phyloP scores from a whole-genome alignment of 306 rosid genomes.

The Cucurbita pepo region DNA sequence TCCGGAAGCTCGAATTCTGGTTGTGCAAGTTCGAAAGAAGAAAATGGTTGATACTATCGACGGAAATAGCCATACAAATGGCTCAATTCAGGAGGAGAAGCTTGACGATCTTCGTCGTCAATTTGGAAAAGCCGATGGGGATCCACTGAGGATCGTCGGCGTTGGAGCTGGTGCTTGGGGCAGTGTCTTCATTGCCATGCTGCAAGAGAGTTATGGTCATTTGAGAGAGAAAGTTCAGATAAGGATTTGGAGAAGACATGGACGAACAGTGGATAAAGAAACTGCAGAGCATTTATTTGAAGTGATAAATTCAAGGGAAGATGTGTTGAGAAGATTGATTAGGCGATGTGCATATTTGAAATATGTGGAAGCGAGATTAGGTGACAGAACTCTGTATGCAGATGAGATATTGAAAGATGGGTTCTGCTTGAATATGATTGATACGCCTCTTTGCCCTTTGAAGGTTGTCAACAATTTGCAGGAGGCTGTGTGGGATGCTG shows the following conservation, averaged over 20 bases:
- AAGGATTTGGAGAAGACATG: conserved; percentile 84
- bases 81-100: conserved; percentile 51
- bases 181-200: conserved; percentile 76
- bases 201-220: conserved; percentile 69
- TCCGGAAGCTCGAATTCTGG: background rate
- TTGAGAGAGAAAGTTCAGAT: conserved; percentile 55
- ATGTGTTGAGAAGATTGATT: conserved; percentile 77
- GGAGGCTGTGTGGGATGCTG: conserved; percentile 99
- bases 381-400: conserved; percentile 62
- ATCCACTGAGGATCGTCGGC: conserved; percentile 78
- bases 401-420: conserved; percentile 96
- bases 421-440: conserved; percentile 84
- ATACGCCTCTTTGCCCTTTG: conserved; percentile 83
- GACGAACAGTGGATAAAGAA: conserved; percentile 60
- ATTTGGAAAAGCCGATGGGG: conserved; percentile 66
- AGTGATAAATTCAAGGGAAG: conserved; percentile 87
- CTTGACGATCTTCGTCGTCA: conserved; percentile 59
- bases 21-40: conserved; percentile 12
- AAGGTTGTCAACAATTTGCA: conserved; percentile 92
- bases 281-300: conserved; percentile 78
- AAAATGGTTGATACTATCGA: conserved; percentile 32
- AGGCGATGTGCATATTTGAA: conserved; percentile 87
- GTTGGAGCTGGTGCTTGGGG: conserved; percentile 99
- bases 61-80: conserved; percentile 17
- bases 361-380: conserved; percentile 81